A percentile compares a stretch with the other conserved stretches of the same genome.
phyloP scores from a whole-genome alignment of 345 rosid genomes.

The Syzygium oleosum region DNA sequence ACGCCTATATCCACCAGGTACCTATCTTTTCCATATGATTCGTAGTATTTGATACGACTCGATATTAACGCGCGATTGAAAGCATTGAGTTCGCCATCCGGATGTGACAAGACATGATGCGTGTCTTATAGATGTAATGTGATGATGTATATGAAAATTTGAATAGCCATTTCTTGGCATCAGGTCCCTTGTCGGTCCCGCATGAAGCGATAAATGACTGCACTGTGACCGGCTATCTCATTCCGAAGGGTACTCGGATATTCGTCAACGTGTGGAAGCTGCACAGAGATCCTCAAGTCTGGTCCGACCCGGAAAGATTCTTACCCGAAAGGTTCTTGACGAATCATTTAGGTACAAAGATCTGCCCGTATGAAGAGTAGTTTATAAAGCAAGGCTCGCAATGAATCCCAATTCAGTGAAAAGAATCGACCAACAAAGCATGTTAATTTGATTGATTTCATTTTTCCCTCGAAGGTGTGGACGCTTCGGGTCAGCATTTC shows the following conservation, averaged over 20 bases:
- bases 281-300: slow-evolving; percentile 25
- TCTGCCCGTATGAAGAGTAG: background rate
- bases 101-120: background rate
- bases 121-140: background rate
- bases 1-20: slow-evolving; percentile 39
- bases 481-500: background rate
- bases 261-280: slow-evolving; percentile 27
- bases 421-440: background rate
- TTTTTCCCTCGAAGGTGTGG: background rate
- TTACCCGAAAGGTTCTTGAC: slow-evolving; percentile 19
- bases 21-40: background rate
- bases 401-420: background rate
- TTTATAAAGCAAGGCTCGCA: background rate
- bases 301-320: slow-evolving; percentile 20
- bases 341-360: background rate
- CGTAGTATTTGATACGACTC: too few species aligned
- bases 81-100: background rate
- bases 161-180: background rate
- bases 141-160: background rate
- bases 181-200: slow-evolving; percentile 17
- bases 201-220: slow-evolving; percentile 32
- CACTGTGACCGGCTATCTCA: slow-evolving; percentile 7
- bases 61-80: background rate
- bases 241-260: slow-evolving; percentile 22
- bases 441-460: background rate